Base-by-base conservation (phyloP, 306 rosid genomes). In the Geum urbanum region DNA sequence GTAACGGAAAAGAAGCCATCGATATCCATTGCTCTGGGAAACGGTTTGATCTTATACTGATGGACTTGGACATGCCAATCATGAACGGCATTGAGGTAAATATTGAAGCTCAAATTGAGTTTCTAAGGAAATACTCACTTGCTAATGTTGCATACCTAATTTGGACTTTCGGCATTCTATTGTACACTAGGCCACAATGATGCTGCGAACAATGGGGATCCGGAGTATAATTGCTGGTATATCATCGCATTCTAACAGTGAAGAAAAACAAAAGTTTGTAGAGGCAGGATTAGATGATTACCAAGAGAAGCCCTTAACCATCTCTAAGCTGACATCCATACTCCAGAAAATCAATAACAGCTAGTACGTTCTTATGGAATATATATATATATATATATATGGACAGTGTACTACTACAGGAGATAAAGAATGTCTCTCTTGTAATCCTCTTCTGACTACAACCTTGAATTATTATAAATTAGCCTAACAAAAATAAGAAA, bases 51-150 rank as follows among this genome's bases (percentile, higher is more conserved):
- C 92, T 92, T 8, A 89, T 92, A 80, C 83, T 92, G 75, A 89
- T 92, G 96, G 97, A 92, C 80, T 71, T 76, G 78, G 97, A 92
- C 14, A 92, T 92, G 97, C 96, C 97, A 39, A 20, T 92, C 51
- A 89, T 92, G 97, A 82, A 87, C 80, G 97, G 97, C 71, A 78
- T 89, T 63, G 84, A 92, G 95, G 97, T 70, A 65, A 27, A 12
- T 8, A 13, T 15, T 32, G 15, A 35, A 15, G 16, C 13, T 45
- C 9, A 59, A 16, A 52, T 19, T 13, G 11, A 15, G 13, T 3
- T 44, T 24, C 11, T 39, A 11, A 56, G 41, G 15, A 40, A 7
- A 32, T 32, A 32, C n/a, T 65, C 65, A 20, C 51, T 6, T 48
- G n/a, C 37, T 55, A 14, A 63, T 9, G 27, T 62, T 45, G 10